Conservation (phyloP, 345 rosid genomes). For the Boechera divaricarpa region DNA sequence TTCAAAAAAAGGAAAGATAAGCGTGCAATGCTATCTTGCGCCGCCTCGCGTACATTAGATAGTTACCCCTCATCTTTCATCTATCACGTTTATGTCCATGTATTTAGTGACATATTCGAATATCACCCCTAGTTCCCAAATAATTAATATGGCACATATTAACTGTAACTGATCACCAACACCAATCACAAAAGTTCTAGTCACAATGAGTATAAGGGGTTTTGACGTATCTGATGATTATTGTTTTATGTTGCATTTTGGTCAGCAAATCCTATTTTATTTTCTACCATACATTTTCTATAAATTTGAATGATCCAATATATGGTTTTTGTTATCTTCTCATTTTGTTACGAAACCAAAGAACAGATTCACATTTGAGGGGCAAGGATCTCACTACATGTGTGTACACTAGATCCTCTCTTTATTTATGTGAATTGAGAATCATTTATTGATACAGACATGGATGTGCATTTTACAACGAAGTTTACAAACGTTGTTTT, state of each 20-base stretch:
- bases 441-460: conserved; percentile 1
- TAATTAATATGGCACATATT: neutral
- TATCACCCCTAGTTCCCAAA: conserved; percentile 19
- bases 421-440: conserved; percentile 10
- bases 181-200: too few relatives aligned
- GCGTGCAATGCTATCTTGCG: conserved; percentile 20
- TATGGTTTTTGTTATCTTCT: too few relatives aligned
- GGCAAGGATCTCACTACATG: neutral
- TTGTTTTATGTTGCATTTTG: neutral
- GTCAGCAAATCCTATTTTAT: neutral
- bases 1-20: neutral
- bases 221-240: too few relatives aligned
- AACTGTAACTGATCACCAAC: neutral
- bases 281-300: too few relatives aligned
- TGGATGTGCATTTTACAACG: conserved; percentile 22
- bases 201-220: too few relatives aligned
- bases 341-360: neutral
- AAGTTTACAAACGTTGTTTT: conserved; percentile 1
- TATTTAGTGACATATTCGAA: neutral
- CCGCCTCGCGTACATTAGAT: neutral
- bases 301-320: too few relatives aligned
- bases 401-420: conserved; percentile 5
- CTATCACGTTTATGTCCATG: neutral
- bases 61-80: neutral
- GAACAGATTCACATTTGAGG: neutral